Conservation (phyloP, 768 basidiomycete genomes). For the Termitomyces heimii region DNA sequence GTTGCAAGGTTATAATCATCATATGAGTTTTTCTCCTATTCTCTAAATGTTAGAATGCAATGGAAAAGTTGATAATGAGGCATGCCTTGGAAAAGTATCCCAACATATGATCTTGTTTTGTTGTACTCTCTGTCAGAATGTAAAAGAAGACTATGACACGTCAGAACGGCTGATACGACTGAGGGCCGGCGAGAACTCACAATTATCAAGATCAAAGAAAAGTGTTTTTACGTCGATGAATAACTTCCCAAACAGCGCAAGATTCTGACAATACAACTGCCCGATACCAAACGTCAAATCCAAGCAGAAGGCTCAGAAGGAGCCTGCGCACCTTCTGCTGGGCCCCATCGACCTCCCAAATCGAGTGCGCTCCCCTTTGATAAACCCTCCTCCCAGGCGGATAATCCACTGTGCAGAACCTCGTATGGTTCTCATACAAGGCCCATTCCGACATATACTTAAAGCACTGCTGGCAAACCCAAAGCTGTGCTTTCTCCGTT, state of each 20-base stretch:
- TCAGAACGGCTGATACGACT: neutral
- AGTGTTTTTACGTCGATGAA: slow-evolving; percentile 98
- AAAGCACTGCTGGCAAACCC: slow-evolving; percentile 93
- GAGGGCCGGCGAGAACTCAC: slow-evolving; percentile 32
- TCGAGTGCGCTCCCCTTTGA: slow-evolving; percentile 79
- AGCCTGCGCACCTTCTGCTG: slow-evolving; percentile 60
- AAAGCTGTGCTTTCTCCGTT: slow-evolving; percentile 52
- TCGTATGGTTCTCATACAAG: slow-evolving; percentile 66
- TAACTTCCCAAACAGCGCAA: slow-evolving; percentile 95
- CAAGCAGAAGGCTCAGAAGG: neutral
- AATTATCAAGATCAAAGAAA: slow-evolving; percentile 86
- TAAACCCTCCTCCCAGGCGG: slow-evolving; percentile 93
- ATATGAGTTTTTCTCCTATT: slow-evolving; percentile 88
- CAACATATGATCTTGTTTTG: slow-evolving; percentile 74
- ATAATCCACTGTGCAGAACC: slow-evolving; percentile 55
- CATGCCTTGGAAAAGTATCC: slow-evolving; percentile 63
- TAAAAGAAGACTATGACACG: slow-evolving; percentile 74
- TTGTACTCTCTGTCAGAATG: slow-evolving; percentile 80
- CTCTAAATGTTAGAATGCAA: neutral
- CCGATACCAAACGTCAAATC: neutral
- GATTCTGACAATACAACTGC: slow-evolving; percentile 93
- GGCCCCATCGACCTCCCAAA: slow-evolving; percentile 95
- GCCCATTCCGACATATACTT: slow-evolving; percentile 85
- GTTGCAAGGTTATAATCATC: slow-evolving; percentile 98
- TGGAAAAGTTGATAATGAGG: neutral